Evolutionary conservation across 2,329 filamentous ascomycete genomes (phyloP).

Genomic region (Fonsecaea monophora): DNA sequence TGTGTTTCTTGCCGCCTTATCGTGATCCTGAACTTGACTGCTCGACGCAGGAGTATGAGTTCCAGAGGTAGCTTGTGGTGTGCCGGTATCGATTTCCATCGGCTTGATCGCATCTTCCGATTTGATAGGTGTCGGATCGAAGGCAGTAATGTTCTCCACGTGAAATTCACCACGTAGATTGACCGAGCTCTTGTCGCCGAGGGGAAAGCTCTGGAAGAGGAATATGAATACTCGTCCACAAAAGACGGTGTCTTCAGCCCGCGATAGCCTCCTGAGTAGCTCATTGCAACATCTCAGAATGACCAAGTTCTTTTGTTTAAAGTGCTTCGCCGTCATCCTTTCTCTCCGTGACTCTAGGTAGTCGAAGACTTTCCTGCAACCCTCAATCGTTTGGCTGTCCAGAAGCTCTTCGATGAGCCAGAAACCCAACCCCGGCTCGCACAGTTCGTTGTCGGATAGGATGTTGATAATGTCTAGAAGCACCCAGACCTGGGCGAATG

Average conservation of each 20-base stretch:
- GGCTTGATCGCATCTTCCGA: conserved; percentile 66
- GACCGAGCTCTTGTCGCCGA: conserved; percentile 96
- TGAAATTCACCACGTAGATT: conserved; percentile 97
- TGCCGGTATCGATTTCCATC: conserved; percentile 60
- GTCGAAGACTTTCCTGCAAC: conserved; percentile 89
- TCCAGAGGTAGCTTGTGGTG: conserved; percentile 45
- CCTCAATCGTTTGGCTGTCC: conserved; percentile 92
- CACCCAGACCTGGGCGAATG: conserved; percentile 89
- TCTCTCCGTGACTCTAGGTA: conserved; percentile 94
- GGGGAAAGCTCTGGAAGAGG: conserved; percentile 94
- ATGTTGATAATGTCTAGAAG: conserved; percentile 89
- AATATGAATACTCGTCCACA: conserved; percentile 98
- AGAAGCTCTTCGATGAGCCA: conserved; percentile 93
- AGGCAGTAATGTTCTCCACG: conserved; percentile 89
- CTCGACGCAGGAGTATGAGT: conserved; percentile 45
- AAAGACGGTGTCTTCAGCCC: conserved; percentile 95
- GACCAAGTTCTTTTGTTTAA: conserved; percentile 82
- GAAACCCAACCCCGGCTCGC: conserved; percentile 81
- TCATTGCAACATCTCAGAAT: conserved; percentile 96
- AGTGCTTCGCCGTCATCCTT: conserved; percentile 78
- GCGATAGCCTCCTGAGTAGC: conserved; percentile 87
- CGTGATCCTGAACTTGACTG: conserved; percentile 38
- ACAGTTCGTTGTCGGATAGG: conserved; percentile 75
- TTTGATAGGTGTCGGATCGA: conserved; percentile 62
- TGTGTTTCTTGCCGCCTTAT: conserved; percentile 33